Evolutionary conservation across 805 yeast species (phyloP), one percentile per base, ranked within the genome.

Genomic region (Candida ovalis): DNA sequence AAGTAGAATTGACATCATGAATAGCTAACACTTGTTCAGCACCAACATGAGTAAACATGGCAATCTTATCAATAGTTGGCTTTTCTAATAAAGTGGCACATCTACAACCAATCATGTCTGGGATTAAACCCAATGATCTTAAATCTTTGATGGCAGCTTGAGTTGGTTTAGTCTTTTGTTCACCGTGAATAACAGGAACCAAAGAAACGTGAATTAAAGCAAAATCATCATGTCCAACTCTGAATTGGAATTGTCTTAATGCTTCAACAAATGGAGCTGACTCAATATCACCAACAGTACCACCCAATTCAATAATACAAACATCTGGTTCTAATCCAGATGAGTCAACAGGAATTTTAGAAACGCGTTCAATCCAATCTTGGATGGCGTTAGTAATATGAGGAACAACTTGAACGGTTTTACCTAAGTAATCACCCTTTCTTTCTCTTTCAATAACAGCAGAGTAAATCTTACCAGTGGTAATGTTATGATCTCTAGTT

Each of bases 331-430:
- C 86, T 66, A 82, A 75, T 46, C 94, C 95, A 33, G 91, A 78
- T 49, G 80, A 76, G 68, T 94, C 99, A 51, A 94, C 99, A 17
- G 99, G 97, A 50, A 92, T 78, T 57, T 76, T 81, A 40, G 97
- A 80, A 43, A 94, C 98, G 52, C 87, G 77, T 75, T 94, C 98
- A 58, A 94, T 86, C 99, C 99, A 94, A 56, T 91, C 97, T 74
- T 94, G 99, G 64, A 94, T 94, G 25, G 96, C 97, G 60, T 86
- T 88, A 55, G 99, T 94, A 58, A 94, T 78, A 68, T 94, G 99
- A 39, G 99, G 99, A 59, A 94, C 99, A 58, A 94, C 96, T 74
- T 94, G 99, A 43, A 94, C 99, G n/a, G 99, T 94, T 66, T 94
- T 94, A 61, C 99, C 99, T 63, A 94, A 77, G 64, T 94, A 94